Conservation (phyloP, 108 stramenopile species). For the Pinguiococcus pyrenoidosus region DNA sequence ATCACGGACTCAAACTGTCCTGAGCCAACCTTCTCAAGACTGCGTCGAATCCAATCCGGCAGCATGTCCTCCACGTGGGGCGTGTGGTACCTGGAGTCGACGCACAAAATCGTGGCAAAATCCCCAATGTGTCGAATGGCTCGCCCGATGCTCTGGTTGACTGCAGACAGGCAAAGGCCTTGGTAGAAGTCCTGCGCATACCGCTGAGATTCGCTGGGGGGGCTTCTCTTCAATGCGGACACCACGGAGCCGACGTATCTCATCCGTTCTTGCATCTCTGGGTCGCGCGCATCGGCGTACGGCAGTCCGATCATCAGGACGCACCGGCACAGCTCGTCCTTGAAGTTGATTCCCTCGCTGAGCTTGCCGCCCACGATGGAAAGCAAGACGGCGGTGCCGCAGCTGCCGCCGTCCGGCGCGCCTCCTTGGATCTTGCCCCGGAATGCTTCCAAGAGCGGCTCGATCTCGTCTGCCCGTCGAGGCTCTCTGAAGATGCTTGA, state of each 20-base stretch:
- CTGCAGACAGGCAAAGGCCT: conserved; percentile 84
- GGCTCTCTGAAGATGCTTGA: no score
- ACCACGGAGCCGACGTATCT: conserved; percentile 26
- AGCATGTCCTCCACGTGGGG: conserved; percentile 45
- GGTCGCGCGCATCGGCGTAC: conserved; percentile 89
- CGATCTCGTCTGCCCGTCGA: no score
- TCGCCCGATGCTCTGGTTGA: conserved; percentile 95
- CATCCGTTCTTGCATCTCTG: conserved; percentile 84
- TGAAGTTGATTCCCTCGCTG: conserved; percentile 97
- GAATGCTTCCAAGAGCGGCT: no score
- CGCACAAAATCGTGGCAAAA: conserved; percentile 71
- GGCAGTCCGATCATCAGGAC: conserved; percentile 94
- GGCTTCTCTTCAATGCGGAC: background rate
- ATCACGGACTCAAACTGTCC: no score
- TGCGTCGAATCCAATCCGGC: conserved; percentile 77
- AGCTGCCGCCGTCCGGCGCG: background rate
- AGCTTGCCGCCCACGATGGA: conserved; percentile 94
- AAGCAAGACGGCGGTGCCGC: conserved; percentile 45
- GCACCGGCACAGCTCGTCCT: conserved; percentile 75
- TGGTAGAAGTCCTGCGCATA: conserved; percentile 63
- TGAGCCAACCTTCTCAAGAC: no score
- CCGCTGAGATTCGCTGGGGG: background rate
- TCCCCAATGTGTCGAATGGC: conserved; percentile 88
- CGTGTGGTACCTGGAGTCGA: conserved; percentile 66
- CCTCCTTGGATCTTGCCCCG: no score